These are phyloP conservation scores for Ophiocordyceps australis DNA, from an alignment of 2,329 filamentous ascomycete species.

Conservation along the genomic window DNA sequence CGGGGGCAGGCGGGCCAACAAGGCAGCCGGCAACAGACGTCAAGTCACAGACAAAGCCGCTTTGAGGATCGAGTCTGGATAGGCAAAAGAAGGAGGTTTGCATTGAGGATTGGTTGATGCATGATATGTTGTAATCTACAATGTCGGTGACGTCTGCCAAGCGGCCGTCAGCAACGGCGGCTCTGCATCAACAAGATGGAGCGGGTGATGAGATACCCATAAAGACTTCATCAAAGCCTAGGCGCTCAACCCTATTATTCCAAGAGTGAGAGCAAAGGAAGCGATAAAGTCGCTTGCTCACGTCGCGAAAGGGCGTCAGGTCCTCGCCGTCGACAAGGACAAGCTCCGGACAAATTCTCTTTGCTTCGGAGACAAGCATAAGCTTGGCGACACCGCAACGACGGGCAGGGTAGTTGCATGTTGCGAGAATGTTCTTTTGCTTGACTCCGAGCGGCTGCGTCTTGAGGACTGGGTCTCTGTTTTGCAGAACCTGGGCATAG, in stretches of 20 bases:
- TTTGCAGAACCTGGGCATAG: slow-evolving; percentile 82
- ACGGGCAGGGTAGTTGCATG: slow-evolving; percentile 86
- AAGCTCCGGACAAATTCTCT: slow-evolving; percentile 62
- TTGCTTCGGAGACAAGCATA: slow-evolving; percentile 70
- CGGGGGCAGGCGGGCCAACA: slow-evolving; percentile 9
- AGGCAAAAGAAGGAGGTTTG: slow-evolving; percentile 63
- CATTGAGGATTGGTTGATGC: slow-evolving; percentile 50
- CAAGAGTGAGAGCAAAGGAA: slow-evolving; percentile 60
- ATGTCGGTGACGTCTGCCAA: slow-evolving; percentile 69
- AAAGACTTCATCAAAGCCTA: slow-evolving; percentile 79
- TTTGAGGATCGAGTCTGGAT: slow-evolving; percentile 51
- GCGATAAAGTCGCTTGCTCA: slow-evolving; percentile 61
- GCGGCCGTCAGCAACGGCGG: background rate
- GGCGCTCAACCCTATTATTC: slow-evolving; percentile 58
- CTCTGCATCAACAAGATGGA: too few species aligned
- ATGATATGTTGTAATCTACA: slow-evolving; percentile 58
- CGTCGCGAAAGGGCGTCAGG: slow-evolving; percentile 67
- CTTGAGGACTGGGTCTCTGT: slow-evolving; percentile 56
- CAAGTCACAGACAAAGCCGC: slow-evolving; percentile 69
- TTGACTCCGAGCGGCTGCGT: slow-evolving; percentile 64
- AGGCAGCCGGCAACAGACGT: slow-evolving; percentile 45
- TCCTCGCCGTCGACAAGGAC: slow-evolving; percentile 80
- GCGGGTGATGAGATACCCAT: slow-evolving; percentile 16
- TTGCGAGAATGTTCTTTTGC: slow-evolving; percentile 85
- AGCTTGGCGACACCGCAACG: slow-evolving; percentile 60